Conservation (phyloP, 2,329 filamentous ascomycete genomes). For the Cladophialophora yegresii region DNA sequence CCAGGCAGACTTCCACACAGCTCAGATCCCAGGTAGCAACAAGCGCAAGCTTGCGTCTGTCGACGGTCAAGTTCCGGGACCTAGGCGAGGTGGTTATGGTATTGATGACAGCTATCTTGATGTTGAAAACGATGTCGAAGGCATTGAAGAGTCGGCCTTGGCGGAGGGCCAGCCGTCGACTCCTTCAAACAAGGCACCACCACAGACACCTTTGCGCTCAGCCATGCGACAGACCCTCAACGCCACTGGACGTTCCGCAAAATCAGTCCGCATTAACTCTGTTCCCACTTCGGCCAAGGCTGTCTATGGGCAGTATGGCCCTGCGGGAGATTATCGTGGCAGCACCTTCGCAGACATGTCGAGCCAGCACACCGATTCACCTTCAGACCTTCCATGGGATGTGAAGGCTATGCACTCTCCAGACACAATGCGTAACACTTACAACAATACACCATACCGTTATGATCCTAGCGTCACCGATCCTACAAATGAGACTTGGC, state of each 20-base stretch:
- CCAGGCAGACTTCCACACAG: conserved; percentile 23
- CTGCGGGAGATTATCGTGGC: conserved; percentile 30
- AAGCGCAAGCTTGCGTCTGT: conserved; percentile 29
- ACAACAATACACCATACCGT: conserved; percentile 26
- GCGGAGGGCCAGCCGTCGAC: conserved; percentile 22
- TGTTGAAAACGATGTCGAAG: conserved; percentile 26
- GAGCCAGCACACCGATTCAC: conserved; percentile 12
- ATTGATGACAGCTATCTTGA: conserved; percentile 33
- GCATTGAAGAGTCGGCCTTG: conserved; percentile 20
- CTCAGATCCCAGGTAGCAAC: conserved; percentile 23
- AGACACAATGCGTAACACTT: conserved; percentile 24
- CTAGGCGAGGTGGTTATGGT: conserved; percentile 27
- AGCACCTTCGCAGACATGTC: conserved; percentile 29
- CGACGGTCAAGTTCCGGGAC: conserved; percentile 26
- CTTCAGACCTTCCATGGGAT: conserved; percentile 14
- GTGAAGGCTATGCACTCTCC: conserved; percentile 24
- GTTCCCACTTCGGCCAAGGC: conserved; percentile 25
- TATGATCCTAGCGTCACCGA: conserved; percentile 24
- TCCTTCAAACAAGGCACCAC: conserved; percentile 8
- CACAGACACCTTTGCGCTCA: conserved; percentile 28
- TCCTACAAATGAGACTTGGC: conserved; percentile 28
- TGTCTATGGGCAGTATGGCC: conserved; percentile 30
- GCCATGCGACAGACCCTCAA: conserved; percentile 25
- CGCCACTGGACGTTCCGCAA: conserved; percentile 24
- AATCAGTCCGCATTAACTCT: conserved; percentile 29